phyloP scores from a whole-genome alignment of 202 grass and related monocot genomes.

The Bolboschoenoplectus hybrid region DNA sequence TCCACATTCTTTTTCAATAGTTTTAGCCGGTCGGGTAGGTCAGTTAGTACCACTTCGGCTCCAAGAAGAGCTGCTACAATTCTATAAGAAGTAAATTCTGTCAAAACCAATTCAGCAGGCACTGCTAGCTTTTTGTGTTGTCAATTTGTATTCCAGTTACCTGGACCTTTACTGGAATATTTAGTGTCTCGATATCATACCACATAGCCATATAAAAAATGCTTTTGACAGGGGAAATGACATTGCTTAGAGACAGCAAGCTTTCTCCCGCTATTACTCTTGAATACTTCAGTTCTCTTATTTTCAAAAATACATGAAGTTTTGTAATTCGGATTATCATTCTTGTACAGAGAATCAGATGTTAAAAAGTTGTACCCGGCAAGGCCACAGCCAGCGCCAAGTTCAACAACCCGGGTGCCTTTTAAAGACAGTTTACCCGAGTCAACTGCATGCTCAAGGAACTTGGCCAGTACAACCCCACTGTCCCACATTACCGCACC shows the following conservation, averaged over 20 bases:
- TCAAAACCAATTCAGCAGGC: constrained; percentile 8
- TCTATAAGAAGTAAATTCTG: constrained; percentile 33
- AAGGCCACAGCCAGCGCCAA: constrained; percentile 75
- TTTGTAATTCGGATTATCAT: constrained; percentile 4
- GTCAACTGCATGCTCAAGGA: constrained; percentile 75
- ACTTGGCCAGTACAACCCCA: constrained; percentile 72
- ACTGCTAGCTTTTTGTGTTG: background rate
- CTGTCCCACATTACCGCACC: constrained; percentile 93
- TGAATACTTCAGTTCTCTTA: background rate
- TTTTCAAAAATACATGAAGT: background rate
- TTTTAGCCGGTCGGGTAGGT: constrained; percentile 79
- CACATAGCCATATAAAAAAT: background rate
- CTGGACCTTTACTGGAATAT: background rate
- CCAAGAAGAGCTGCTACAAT: constrained; percentile 70
- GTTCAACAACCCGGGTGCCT: constrained; percentile 55
- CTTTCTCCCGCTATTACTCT: background rate
- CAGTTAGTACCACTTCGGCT: constrained; percentile 69
- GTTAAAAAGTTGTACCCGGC: constrained; percentile 49
- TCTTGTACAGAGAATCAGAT: background rate
- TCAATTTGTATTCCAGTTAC: background rate
- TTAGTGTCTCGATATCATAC: background rate
- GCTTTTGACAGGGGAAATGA: background rate
- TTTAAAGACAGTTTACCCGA: constrained; percentile 46
- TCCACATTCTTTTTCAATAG: constrained; percentile 76
- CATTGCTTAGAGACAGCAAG: background rate